A percentile compares a stretch with the other conserved stretches of the same genome.
phyloP scores from a whole-genome alignment of 2,329 filamentous ascomycete genomes.

The Epicoccum sorghinum region DNA sequence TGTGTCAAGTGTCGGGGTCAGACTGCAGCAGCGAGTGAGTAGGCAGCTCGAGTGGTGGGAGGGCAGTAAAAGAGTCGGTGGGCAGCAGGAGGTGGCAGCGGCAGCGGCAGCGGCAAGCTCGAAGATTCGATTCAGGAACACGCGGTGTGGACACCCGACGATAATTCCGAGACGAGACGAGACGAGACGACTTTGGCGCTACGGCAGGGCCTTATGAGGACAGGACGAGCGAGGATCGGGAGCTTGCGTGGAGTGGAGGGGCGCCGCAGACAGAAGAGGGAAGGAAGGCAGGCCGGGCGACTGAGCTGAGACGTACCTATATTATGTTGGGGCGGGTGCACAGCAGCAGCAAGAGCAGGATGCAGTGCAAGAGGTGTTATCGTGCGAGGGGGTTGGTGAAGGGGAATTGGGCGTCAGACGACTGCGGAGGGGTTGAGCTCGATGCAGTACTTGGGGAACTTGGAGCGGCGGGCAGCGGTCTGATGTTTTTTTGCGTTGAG shows the following conservation, averaged over 20 bases:
- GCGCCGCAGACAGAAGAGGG: background rate
- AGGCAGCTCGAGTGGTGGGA: constrained; percentile 10
- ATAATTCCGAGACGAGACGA: constrained; percentile 23
- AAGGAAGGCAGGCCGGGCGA: constrained; percentile 3
- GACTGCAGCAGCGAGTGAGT: constrained; percentile 35
- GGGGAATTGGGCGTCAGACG: constrained; percentile 28
- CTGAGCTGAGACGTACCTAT: constrained; percentile 43
- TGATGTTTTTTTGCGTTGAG: constrained; percentile 45
- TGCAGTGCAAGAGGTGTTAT: background rate
- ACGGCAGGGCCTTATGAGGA: constrained; percentile 12
- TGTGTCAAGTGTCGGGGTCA: constrained; percentile 18
- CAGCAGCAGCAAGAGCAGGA: background rate
- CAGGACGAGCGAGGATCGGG: constrained; percentile 21
- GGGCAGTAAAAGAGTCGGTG: constrained; percentile 13
- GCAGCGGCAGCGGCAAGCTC: constrained; percentile 17
- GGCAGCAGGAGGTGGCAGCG: constrained; percentile 20
- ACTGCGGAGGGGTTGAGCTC: constrained; percentile 21
- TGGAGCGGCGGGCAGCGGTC: constrained; percentile 40
- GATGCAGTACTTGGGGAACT: constrained; percentile 8
- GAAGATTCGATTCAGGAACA: constrained; percentile 15
- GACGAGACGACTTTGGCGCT: constrained; percentile 20
- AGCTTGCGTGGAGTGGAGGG: constrained; percentile 29
- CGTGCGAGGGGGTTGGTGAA: constrained; percentile 5
- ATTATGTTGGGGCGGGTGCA: constrained; percentile 31
- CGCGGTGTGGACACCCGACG: constrained; percentile 23